These are phyloP conservation scores for Herpotrichia juniperi DNA, from an alignment of 2,329 filamentous ascomycete species.

Conservation along the genomic window DNA sequence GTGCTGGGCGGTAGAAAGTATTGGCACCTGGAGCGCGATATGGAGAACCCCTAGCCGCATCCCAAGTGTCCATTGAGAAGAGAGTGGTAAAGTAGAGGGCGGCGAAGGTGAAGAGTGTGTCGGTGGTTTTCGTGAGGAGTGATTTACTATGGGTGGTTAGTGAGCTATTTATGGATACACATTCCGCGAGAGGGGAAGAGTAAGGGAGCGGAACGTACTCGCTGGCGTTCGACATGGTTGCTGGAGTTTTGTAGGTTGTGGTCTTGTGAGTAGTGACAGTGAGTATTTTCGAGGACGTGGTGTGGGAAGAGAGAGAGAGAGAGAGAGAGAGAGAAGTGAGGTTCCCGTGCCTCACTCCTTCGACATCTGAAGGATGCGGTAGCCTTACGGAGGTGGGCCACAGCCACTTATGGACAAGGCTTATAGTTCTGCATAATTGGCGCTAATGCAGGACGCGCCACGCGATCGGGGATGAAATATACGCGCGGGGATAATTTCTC, in stretches of 20 bases:
- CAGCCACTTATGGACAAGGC: neutral
- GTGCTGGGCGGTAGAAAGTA: constrained; percentile 31
- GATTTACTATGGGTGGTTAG: constrained; percentile 13
- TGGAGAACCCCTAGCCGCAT: constrained; percentile 40
- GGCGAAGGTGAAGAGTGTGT: constrained; percentile 39
- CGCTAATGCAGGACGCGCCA: constrained; percentile 22
- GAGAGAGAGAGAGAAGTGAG: too few relatives aligned
- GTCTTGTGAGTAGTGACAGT: constrained; percentile 4
- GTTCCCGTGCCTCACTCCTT: neutral
- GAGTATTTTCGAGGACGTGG: neutral
- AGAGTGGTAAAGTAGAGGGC: constrained; percentile 48
- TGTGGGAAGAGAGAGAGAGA: neutral
- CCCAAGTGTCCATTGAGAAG: constrained; percentile 45
- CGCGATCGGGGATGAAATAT: neutral
- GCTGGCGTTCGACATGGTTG: constrained; percentile 5
- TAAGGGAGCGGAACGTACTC: constrained; percentile 1
- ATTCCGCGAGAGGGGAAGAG: constrained; percentile 3
- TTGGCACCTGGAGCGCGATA: constrained; percentile 30
- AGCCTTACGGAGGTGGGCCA: neutral
- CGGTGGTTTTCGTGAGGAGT: constrained; percentile 25
- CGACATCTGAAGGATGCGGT: neutral
- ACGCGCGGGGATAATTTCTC: neutral
- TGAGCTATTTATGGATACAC: neutral
- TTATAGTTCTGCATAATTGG: constrained; percentile 2
- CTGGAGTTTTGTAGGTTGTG: constrained; percentile 11